Percentiles rank a stretch among this genome's conserved stretches.
Evolutionary conservation across 2,329 filamentous ascomycete species (phyloP).

Genomic region (Teratosphaeria zuluensis): DNA sequence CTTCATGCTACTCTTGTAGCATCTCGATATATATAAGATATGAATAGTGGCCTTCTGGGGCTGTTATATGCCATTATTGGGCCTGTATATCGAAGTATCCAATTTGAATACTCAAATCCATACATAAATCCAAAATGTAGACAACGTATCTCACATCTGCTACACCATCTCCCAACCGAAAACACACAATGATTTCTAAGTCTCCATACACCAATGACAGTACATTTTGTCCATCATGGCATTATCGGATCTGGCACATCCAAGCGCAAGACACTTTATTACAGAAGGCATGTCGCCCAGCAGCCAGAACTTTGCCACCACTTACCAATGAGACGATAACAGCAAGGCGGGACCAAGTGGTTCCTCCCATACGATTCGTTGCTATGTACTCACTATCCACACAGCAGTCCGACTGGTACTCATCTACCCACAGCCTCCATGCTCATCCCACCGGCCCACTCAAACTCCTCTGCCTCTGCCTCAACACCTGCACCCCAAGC

Average conservation of each 20-base stretch:
- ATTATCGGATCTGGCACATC: no score
- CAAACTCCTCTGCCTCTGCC: constrained; percentile 1
- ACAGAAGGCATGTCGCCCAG: no score
- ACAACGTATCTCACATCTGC: background rate
- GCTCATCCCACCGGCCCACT: constrained; percentile 8
- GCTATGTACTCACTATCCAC: background rate
- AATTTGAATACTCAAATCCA: background rate
- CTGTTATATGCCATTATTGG: background rate
- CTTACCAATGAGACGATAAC: no score
- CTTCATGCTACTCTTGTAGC: background rate
- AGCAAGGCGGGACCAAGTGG: no score
- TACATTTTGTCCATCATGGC: no score
- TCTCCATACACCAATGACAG: no score
- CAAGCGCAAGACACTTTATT: no score
- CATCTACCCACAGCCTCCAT: background rate
- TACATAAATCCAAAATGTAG: background rate
- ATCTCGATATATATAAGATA: background rate
- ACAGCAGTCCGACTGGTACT: background rate
- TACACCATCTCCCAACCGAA: background rate
- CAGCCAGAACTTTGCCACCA: no score
- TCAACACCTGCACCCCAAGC: constrained; percentile 17
- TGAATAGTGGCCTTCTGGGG: background rate
- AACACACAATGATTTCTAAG: no score
- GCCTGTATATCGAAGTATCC: background rate
- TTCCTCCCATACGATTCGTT: no score